Evolutionary conservation across 2,329 filamentous ascomycete genomes (phyloP).

Genomic region (Trichoderma sp.): DNA sequence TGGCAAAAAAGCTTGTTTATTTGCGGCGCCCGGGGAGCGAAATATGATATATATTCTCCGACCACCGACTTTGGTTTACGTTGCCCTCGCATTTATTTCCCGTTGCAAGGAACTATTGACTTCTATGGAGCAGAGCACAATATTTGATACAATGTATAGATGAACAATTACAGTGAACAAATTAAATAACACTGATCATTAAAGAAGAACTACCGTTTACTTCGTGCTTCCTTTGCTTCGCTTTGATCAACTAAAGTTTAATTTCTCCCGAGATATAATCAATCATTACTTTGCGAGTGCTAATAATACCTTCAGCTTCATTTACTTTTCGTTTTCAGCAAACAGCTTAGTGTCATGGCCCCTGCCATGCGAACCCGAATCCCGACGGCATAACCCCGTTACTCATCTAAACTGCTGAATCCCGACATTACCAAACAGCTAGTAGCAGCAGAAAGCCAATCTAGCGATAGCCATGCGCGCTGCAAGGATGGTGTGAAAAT

Average conservation of each 20-base stretch:
- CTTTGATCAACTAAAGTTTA: not conserved
- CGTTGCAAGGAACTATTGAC: not conserved
- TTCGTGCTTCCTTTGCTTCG: not conserved
- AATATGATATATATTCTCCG: not conserved
- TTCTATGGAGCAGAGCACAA: not conserved
- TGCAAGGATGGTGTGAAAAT: not conserved
- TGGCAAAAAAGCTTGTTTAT: not conserved
- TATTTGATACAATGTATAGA: not conserved
- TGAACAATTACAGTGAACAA: not conserved
- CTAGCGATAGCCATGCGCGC: not conserved
- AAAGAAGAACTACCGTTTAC: not conserved
- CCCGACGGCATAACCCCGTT: not conserved
- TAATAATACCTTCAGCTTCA: not conserved
- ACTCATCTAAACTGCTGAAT: not conserved
- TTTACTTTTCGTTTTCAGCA: not conserved
- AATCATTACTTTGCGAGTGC: not conserved
- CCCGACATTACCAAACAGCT: not conserved
- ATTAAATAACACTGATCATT: not conserved
- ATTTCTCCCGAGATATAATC: not conserved
- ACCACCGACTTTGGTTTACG: not conserved
- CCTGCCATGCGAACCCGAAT: not conserved
- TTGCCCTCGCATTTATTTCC: not conserved
- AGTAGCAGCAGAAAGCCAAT: not conserved
- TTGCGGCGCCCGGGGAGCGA: not conserved
- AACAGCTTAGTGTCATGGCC: not conserved